Evolutionary conservation across 768 basidiomycete genomes (phyloP), one percentile per base, ranked within the genome.

Genomic region (Tulasnella sp.): DNA sequence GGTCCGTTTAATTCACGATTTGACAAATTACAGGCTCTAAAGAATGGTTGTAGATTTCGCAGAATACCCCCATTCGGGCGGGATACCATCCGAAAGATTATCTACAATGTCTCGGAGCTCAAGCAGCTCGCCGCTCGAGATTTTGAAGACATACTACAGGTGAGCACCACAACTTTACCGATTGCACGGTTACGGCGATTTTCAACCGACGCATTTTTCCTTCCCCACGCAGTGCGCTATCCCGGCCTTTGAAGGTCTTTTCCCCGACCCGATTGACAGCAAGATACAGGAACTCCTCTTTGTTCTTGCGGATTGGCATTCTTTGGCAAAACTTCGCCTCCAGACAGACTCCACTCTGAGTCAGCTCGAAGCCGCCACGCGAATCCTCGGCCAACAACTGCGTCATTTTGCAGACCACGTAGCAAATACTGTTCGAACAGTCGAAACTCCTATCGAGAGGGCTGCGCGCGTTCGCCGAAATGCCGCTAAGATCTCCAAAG

Each of bases 111-210:
- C 16, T 74, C 78, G 11, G 78, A 79, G 9, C 35, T 70, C 5
- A 79, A 79, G 78, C 29, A 70, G 23, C 26, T 75, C 2, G 78
- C 78, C 23, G 78, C 78, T n/a, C 73, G 78, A n/a, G 74, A 84
- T 69, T 84, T 80, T 73, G 80, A 85, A 67, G 81, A 82, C 51
- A 72, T 84, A 0, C 79, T 84, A 10, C 79, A 84, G 72, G 83
- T 81, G 32, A 5, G 67, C 1, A 29, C n/a, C 6, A 13, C 37
- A 3, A n/a, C 70, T 70, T 20, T 5, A 13, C 32, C 70, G 35
- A 7, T 13, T 29, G 32, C 76, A 40, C 40, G 40, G 40, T 40
- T 39, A 29, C 61, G 35, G 35, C 37, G 18, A 39, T 76, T 1
- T 48, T 46, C 70, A 5, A 29, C 13, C 7, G 16, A 48, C 42